Base-by-base conservation (phyloP, 2,329 filamentous ascomycete genomes). In the Apiospora malaysiana region DNA sequence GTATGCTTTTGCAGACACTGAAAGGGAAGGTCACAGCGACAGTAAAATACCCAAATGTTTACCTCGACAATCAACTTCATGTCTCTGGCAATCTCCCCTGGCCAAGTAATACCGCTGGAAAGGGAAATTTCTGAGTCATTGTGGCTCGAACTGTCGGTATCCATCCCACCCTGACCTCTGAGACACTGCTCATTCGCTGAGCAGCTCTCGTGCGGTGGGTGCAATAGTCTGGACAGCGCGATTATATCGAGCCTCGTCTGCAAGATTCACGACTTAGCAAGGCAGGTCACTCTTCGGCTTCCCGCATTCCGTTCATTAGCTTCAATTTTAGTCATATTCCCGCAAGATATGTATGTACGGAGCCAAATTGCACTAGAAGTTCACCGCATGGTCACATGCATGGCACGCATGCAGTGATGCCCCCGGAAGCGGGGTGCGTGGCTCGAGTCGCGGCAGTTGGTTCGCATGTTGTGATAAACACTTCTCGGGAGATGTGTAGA, bases 371-470 rank as follows among this genome's bases (percentile, higher is more conserved):
- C 32, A n/a, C 27, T 59, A 59, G 21, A 37, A 37, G 25, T 59
- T 37, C 32, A 40, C 32, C 21, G 56, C 56, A 63, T 63, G n/a
- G 51, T 59, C 51, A 37, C 51, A 59, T 59, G 51, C 56, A 37
- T 59, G 2, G 51, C 9, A 27, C 32, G 56, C 56, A 63, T 63
- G 56, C 56, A 37, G 56, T 40, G 32, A 63, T 18, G 37, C 18
- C 49, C 27, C 14, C 32, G 8, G 27, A 40, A 40, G 32, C 18
- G 56, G 56, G 56, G 56, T 63, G 8, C 32, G 56, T 63, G 56
- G 56, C 56, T 40, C 56, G 56, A 63, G 27, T 40, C 56, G 56
- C 56, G 56, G 56, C 56, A 63, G 56, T 63, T 63, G 56, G 32
- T 40, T 63, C 18, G 21, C 56, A 63, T 10, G 56, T 23, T 63